Evolutionary conservation across 495 filamentous ascomycete genomes (phyloP).

Genomic region (Elasticomyces elasticus): DNA sequence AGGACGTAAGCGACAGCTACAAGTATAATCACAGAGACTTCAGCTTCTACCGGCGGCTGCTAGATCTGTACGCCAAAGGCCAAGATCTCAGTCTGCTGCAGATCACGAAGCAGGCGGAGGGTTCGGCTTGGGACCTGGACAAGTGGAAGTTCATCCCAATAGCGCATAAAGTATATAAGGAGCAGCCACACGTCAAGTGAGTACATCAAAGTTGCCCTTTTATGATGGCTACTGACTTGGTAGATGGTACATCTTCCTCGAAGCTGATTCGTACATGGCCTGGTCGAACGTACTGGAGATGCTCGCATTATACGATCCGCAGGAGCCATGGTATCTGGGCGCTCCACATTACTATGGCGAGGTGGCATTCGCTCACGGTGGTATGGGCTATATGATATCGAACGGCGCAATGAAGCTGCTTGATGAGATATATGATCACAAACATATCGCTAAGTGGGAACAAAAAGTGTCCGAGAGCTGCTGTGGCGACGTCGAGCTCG

Average conservation of each 20-base stretch:
- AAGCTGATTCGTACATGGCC: conserved; percentile 56
- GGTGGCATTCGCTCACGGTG: conserved; percentile 47
- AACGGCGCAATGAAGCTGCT: conserved; percentile 34
- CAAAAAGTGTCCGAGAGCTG: not conserved
- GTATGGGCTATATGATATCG: conserved; percentile 43
- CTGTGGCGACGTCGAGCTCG: conserved; percentile 4
- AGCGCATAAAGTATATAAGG: conserved; percentile 38
- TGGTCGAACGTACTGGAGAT: conserved; percentile 49
- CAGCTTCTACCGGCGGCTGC: conserved; percentile 41
- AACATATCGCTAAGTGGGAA: conserved; percentile 1
- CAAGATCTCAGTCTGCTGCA: conserved; percentile 60
- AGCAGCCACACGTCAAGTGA: conserved; percentile 39
- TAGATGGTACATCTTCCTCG: conserved; percentile 65
- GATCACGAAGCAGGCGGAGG: conserved; percentile 24
- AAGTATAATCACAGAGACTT: conserved; percentile 38
- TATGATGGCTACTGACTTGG: too few relatives aligned
- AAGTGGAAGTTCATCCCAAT: conserved; percentile 65
- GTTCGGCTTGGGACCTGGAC: conserved; percentile 52
- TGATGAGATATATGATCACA: not conserved
- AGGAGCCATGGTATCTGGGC: conserved; percentile 44
- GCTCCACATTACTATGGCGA: conserved; percentile 18
- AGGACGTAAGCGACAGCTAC: conserved; percentile 32
- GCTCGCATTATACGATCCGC: conserved; percentile 40
- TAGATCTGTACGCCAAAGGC: conserved; percentile 48
- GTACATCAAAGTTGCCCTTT: too few relatives aligned